Evolutionary conservation across 192 early-diverging fungal species (phyloP).

Genomic region (Haplosporangium gracile): DNA sequence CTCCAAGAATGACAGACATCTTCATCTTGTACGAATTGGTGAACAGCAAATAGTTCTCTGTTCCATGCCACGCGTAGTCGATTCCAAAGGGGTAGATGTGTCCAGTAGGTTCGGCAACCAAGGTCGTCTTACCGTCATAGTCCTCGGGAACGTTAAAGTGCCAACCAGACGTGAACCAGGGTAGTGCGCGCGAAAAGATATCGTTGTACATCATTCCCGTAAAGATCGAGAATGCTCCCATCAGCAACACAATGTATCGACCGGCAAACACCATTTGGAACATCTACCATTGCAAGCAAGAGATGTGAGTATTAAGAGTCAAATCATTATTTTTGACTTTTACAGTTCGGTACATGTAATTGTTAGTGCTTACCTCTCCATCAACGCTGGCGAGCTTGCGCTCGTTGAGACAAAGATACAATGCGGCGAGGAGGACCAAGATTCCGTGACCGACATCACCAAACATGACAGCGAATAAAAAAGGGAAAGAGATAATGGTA

Average conservation of each 20-base stretch:
- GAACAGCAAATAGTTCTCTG: constrained; percentile 95
- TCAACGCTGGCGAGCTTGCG: constrained; percentile 78
- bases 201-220: constrained; percentile 99
- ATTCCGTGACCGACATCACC: constrained; percentile 98
- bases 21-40: constrained; percentile 99
- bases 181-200: constrained; percentile 89
- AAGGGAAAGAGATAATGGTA: constrained; percentile 97
- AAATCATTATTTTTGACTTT: background rate
- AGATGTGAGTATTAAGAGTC: background rate
- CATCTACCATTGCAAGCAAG: constrained; percentile 61
- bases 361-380: constrained; percentile 78
- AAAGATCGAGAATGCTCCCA: constrained; percentile 97
- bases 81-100: constrained; percentile 48
- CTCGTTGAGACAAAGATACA: constrained; percentile 86
- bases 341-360: constrained; percentile 40
- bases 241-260: constrained; percentile 96
- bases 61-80: constrained; percentile 84
- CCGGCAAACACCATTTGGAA: constrained; percentile 93
- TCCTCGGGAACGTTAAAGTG: constrained; percentile 71
- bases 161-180: constrained; percentile 84
- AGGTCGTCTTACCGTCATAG: constrained; percentile 65
- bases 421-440: constrained; percentile 80
- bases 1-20: constrained; percentile 94
- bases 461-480: constrained; percentile 99
- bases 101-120: constrained; percentile 69